Evolutionary conservation across 371 early-diverging fungal species (phyloP), one percentile per base, ranked within the genome.

Genomic region (Mucor indicus): DNA sequence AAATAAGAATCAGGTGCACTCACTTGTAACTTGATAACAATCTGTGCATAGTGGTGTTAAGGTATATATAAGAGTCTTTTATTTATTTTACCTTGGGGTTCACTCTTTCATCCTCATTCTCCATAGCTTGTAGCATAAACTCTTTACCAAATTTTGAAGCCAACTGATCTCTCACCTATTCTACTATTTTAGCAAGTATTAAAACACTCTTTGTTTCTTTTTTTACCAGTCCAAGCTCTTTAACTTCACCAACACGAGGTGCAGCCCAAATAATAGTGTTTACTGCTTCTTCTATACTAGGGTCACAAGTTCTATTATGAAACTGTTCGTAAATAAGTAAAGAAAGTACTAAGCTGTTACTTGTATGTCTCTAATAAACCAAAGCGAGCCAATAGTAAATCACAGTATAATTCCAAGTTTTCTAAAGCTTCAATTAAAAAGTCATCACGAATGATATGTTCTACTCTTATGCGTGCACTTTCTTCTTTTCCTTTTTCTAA

Each of bases 361-460:
- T 81, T 85, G 72, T 86, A 75, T 53, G 84, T 78, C 51, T 94
- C 95, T 24, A 97, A 42, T 21, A 95, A 67, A 0, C 93, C 95
- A 55, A 89, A 91, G 2, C 96, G 85, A 6, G 95, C 91, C 27
- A 88, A 64, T 22, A 97, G 66, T 23, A 92, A 65, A 59, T 97
- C 96, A 56, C 92, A 91, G 50, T 89, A 91, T 15, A 95, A 80
- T 59, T 94, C 92, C 35, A 96, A 62, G 25, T 91, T 87, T 67
- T 97, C 98, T 76, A 95, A 57, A 5, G 91, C 95, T 62, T 97
- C 98, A 27, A 86, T 76, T 47, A 80, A 71, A 42, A 87, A 81
- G 69, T 97, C 98, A 60, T 97, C 95, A 6, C 93, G 86, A 48
- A 97, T 95, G 41, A 97, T 87, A 63, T 87, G 83, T 48, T 95